Percentiles rank a stretch among this genome's conserved stretches.
These are phyloP conservation scores for Gossypium laxum DNA, from an alignment of 441 rosid species.

Conservation along the genomic window DNA sequence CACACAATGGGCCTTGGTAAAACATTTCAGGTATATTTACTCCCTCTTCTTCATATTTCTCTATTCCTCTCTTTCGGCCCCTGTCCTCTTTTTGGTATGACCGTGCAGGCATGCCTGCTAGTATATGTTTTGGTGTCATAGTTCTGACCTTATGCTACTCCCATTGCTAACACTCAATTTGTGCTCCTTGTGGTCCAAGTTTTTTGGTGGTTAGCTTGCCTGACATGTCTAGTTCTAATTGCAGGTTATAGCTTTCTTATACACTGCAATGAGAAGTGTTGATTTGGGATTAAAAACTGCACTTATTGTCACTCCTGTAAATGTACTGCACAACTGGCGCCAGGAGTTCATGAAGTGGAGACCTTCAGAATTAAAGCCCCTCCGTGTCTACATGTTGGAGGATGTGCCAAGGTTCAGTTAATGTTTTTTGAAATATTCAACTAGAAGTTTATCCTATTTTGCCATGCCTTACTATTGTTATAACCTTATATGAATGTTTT, in stretches of 20 bases:
- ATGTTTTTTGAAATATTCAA: not conserved
- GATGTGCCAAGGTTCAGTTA: conserved; percentile 73
- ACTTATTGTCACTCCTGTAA: conserved; percentile 92
- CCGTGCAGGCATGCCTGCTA: not conserved
- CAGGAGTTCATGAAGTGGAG: conserved; percentile 90
- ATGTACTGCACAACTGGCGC: conserved; percentile 98
- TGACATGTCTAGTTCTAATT: conserved; percentile 20
- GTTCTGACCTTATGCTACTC: not conserved
- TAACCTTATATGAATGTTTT: not conserved
- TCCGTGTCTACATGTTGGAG: conserved; percentile 89
- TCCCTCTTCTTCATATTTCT: conserved; percentile 5
- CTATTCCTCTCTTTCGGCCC: not conserved
- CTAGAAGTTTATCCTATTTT: not conserved
- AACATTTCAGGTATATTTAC: conserved; percentile 81
- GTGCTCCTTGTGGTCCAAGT: not conserved
- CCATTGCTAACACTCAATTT: not conserved
- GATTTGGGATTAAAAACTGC: conserved; percentile 88
- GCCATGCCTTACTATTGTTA: not conserved
- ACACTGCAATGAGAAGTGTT: conserved; percentile 84
- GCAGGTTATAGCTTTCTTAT: conserved; percentile 96
- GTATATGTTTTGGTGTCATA: not conserved
- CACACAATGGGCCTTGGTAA: conserved; percentile 99
- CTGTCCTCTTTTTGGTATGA: conserved; percentile 8
- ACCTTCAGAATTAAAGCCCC: conserved; percentile 82
- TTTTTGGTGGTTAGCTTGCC: conserved; percentile 17